Evolutionary conservation across 1,139 yeast species (phyloP).

Genomic region (Kazachstania sp.): DNA sequence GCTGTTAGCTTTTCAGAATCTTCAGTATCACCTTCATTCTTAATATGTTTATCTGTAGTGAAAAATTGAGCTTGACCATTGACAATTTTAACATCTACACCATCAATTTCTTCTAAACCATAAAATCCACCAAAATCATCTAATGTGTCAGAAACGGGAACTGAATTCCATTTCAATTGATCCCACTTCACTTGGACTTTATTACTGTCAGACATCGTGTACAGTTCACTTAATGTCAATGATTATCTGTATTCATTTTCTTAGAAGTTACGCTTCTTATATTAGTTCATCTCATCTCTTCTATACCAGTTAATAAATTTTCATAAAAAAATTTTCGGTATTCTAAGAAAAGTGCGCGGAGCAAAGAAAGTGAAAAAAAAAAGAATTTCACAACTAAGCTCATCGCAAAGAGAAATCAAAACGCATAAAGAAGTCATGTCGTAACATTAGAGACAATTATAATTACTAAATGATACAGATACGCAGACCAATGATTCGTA

Average conservation of each 20-base stretch:
- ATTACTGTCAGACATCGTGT: neutral
- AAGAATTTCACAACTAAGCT: no score
- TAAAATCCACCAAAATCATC: constrained; percentile 86
- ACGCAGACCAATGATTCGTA: constrained; percentile 6
- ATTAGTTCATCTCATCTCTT: no score
- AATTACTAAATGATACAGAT: neutral
- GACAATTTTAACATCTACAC: constrained; percentile 68
- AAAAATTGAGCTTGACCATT: constrained; percentile 56
- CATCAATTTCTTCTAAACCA: constrained; percentile 90
- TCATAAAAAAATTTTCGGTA: no score
- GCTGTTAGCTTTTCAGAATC: neutral
- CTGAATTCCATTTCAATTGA: constrained; percentile 66
- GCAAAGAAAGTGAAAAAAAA: no score
- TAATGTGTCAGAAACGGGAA: constrained; percentile 71
- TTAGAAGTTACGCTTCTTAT: no score
- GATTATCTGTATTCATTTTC: no score
- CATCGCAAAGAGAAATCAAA: no score
- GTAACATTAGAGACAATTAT: no score
- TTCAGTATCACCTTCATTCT: constrained; percentile 16
- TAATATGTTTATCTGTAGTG: constrained; percentile 35
- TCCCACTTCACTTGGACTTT: constrained; percentile 37
- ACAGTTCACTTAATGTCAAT: no score
- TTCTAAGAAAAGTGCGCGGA: no score
- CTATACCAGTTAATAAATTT: no score
- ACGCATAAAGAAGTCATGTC: no score